Base-by-base conservation (phyloP, 2,329 filamentous ascomycete genomes). In the Nannizzia gypsea region DNA sequence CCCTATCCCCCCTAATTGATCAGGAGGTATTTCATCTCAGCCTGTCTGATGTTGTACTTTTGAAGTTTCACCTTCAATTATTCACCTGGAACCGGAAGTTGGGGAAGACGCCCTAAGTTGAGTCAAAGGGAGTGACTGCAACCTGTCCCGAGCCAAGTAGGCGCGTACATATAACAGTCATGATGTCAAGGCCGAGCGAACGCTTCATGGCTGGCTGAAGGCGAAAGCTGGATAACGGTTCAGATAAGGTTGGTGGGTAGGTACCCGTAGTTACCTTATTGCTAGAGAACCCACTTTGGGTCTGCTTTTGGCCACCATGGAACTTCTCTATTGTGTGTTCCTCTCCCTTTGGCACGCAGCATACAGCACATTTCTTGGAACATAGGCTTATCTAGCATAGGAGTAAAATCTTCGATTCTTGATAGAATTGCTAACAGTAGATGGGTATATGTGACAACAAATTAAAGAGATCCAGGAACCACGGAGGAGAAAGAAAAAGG, bases 31-130 rank as follows among this genome's bases (percentile, higher is more conserved):
- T 3, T 60, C 46, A 24, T 59, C 59, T 64, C 62, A 11, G 50
- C 66, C 66, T 34, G 56, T 42, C 22, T 42, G 59, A 11, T 66
- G 52, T 58, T 69, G 67, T 24, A 67, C 68, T 61, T 69, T 64
- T 1, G 63, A 61, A 61, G 69, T 67, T 56, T 67, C 0, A 60
- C n/a, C n/a, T n/a, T n/a, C n/a, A n/a, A n/a, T n/a, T n/a, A 22
- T 3, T 34, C 38, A 0, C 64, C 64, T 6, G 65, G 66, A 5
- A 62, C 11, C 9, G 64, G 66, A 54, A 69, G 66, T 5, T 65
- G 61, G 17, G 67, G 63, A 17, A 69, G 26, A 6, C 42, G 13
- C 13, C 62, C 42, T 28, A 17, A 22, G 5, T 59, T 58, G 31
- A 11, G 31, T 36, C 31, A 36, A 36, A 3, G 13, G 31, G 31